Evolutionary conservation across 352 stramenopile genomes (phyloP), one percentile per base, ranked within the genome.

Genomic region (Pythium plurisporium): DNA sequence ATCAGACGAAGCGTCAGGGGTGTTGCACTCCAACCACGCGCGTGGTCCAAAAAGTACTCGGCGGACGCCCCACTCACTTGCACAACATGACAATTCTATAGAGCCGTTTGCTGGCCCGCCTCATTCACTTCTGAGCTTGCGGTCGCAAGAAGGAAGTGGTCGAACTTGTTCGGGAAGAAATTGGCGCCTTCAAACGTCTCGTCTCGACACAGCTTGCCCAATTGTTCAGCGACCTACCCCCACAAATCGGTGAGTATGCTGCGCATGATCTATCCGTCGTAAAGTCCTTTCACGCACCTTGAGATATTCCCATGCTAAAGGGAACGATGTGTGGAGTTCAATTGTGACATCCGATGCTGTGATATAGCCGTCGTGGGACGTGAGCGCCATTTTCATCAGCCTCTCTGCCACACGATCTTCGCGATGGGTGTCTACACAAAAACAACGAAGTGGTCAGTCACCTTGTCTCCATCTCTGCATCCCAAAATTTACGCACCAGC

Each of bases 261-360:
- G n/a, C n/a, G n/a, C n/a, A n/a, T n/a, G n/a, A n/a, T n/a, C n/a
- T n/a, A n/a, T n/a, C n/a, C n/a, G n/a, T n/a, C n/a, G n/a, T n/a
- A 25, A 46, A 50, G 17, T 22, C 17, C 2, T 4, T 6, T 54
- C 65, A n/a, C n/a, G 22, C 52, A 91, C 83, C 74, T 91, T 90
- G 10, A 99, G 69, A 73, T 99, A 97, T 70, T 99, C 96, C 70
- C 89, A 88, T 5, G 96, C 97, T 49, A 99, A 75, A 19, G 97
- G 77, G 37, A 98, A 77, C 2, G 96, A 98, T 26, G 98, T 95
- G 60, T 98, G 82, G 26, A 98, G 72, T 57, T 86, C 75, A 29
- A 91, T 79, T 19, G 91, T 95, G 19, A 98, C 89, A 59, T 98
- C 90, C 19, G 88, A 81, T 15, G 80, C 86, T 19, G 90, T 98